These are phyloP conservation scores for Rhodotorula babjevae DNA, from an alignment of 768 basidiomycete species.

Conservation along the genomic window DNA sequence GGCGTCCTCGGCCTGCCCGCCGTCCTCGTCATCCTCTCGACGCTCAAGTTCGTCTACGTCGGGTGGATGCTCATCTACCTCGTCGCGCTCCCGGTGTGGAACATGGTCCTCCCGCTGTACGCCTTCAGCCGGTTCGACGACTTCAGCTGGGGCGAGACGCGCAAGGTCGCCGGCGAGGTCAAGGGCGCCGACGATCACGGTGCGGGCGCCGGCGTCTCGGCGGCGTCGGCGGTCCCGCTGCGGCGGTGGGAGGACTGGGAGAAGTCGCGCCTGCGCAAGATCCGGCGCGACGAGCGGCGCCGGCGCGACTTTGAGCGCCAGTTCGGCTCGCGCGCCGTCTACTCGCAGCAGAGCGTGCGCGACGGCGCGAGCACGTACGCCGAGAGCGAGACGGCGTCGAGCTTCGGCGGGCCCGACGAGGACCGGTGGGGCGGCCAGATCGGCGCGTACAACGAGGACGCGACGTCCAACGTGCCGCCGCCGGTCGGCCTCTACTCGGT, in stretches of 20 bases:
- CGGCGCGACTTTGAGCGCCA: slow-evolving; percentile 71
- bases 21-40: slow-evolving; percentile 86
- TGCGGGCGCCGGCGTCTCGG: slow-evolving; percentile 55
- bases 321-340: slow-evolving; percentile 45
- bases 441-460: slow-evolving; percentile 36
- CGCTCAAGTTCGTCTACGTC: slow-evolving; percentile 88
- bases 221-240: slow-evolving; percentile 69
- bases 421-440: slow-evolving; percentile 95
- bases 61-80: slow-evolving; percentile 98
- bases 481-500: slow-evolving; percentile 33
- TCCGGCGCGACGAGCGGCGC: slow-evolving; percentile 78
- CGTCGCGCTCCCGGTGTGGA: slow-evolving; percentile 88
- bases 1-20: slow-evolving; percentile 92
- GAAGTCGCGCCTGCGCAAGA: slow-evolving; percentile 81
- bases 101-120: slow-evolving; percentile 71
- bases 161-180: slow-evolving; percentile 87
- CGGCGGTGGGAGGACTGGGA: slow-evolving; percentile 99
- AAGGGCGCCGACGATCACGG: slow-evolving; percentile 72
- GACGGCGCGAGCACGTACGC: slow-evolving; percentile 56
- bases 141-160: slow-evolving; percentile 99
- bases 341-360: slow-evolving; percentile 42
- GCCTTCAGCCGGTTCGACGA: slow-evolving; percentile 99
- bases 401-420: slow-evolving; percentile 65
- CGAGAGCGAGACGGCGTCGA: slow-evolving; percentile 41
- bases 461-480: slow-evolving; percentile 1